Evolutionary conservation across 106 monocot species (phyloP).

Genomic region (Dendrobium chrysotoxum): DNA sequence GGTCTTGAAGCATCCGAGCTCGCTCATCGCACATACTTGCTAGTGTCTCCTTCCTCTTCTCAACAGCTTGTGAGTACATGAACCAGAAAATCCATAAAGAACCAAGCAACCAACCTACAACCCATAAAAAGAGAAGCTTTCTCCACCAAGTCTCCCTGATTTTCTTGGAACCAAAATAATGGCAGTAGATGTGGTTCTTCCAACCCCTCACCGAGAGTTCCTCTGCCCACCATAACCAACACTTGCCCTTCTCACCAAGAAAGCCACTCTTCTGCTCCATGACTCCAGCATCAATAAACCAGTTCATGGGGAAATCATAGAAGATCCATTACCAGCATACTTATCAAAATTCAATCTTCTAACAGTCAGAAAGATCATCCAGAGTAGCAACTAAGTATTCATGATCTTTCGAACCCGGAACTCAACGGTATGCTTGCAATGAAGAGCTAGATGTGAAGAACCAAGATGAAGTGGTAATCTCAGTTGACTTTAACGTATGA

Average conservation of each 20-base stretch:
- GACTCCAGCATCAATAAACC: constrained; percentile 55
- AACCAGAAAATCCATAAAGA: constrained; percentile 70
- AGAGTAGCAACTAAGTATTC: constrained; percentile 7
- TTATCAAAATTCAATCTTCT: constrained; percentile 24
- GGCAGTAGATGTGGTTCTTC: constrained; percentile 48
- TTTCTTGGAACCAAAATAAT: constrained; percentile 62
- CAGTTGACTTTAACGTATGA: background rate
- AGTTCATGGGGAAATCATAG: constrained; percentile 46
- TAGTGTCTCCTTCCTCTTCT: constrained; percentile 75
- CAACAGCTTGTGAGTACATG: constrained; percentile 61
- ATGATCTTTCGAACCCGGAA: background rate
- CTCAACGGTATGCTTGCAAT: background rate
- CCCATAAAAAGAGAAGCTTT: constrained; percentile 72
- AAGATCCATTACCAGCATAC: constrained; percentile 31
- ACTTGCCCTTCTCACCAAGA: constrained; percentile 24
- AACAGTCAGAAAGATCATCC: constrained; percentile 16
- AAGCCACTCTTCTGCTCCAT: constrained; percentile 55
- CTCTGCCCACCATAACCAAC: constrained; percentile 28
- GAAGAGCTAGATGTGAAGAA: background rate
- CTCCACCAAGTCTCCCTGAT: constrained; percentile 82
- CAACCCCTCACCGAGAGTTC: constrained; percentile 37
- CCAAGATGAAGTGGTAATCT: background rate
- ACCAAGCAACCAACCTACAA: constrained; percentile 50
- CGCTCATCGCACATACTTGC: constrained; percentile 96
- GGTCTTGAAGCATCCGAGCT: constrained; percentile 93